Percentiles rank a stretch among this genome's conserved stretches.
Conservation (phyloP, 2,329 filamentous ascomycete genomes). For the Cryphonectria parasitica region DNA sequence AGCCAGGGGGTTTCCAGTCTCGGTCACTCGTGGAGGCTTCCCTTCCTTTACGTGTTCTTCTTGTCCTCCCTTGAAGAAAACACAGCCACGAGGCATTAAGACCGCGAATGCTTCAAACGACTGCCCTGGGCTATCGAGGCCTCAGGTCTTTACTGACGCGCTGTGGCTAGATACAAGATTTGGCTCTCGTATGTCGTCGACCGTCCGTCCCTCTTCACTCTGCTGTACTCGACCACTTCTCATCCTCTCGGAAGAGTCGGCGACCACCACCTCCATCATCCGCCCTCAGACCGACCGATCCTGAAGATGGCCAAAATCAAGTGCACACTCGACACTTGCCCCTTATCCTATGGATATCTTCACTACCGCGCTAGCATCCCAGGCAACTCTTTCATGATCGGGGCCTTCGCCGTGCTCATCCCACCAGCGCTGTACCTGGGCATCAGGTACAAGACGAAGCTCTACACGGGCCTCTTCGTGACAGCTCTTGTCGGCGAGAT, state of each 20-base stretch:
- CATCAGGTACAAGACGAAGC: constrained; percentile 30
- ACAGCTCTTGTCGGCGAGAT: constrained; percentile 50
- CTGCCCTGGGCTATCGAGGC: neutral
- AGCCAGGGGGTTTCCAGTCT: neutral
- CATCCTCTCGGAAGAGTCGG: neutral
- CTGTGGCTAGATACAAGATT: neutral
- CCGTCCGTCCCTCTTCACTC: neutral
- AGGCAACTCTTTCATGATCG: constrained; percentile 37
- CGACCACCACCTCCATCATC: neutral
- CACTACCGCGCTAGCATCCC: constrained; percentile 14
- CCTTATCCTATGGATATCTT: constrained; percentile 9
- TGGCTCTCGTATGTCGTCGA: neutral
- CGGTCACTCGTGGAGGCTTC: neutral
- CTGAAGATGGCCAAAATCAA: neutral
- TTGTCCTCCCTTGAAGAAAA: neutral
- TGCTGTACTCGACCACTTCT: neutral
- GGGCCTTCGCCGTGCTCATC: constrained; percentile 28
- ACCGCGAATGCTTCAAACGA: neutral
- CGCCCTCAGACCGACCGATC: neutral
- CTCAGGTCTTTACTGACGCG: neutral
- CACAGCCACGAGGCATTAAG: neutral
- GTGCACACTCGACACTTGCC: constrained; percentile 11
- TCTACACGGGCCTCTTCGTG: constrained; percentile 39
- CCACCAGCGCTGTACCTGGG: constrained; percentile 27
- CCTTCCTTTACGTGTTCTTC: neutral